Evolutionary conservation across 2,329 filamentous ascomycete genomes (phyloP).

Genomic region (Ambrosiella xylebori): DNA sequence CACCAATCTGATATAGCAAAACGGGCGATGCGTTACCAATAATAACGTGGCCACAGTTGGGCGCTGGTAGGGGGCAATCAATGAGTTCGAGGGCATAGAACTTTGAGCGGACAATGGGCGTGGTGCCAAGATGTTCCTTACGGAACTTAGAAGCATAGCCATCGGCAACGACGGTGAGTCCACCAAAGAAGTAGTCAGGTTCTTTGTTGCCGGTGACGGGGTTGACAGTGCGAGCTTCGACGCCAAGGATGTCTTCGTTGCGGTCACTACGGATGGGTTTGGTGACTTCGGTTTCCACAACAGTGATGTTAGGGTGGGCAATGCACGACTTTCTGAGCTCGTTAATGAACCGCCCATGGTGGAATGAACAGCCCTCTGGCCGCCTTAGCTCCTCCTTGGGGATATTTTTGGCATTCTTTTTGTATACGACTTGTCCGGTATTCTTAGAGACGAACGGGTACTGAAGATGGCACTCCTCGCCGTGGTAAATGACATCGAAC

Average conservation of each 20-base stretch:
- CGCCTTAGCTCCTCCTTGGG: conserved; percentile 29
- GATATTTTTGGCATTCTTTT: conserved; percentile 18
- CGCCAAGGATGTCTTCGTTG: conserved; percentile 61
- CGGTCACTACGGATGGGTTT: conserved; percentile 54
- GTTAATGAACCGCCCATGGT: conserved; percentile 85
- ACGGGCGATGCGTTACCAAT: conserved; percentile 62
- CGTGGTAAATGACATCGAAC: conserved; percentile 75
- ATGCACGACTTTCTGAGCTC: conserved; percentile 61
- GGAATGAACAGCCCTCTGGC: conserved; percentile 59
- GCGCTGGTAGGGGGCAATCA: conserved; percentile 61
- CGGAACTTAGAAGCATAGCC: conserved; percentile 88
- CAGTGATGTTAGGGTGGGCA: conserved; percentile 64
- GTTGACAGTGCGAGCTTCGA: conserved; percentile 52
- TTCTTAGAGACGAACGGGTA: conserved; percentile 50
- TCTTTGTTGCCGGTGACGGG: conserved; percentile 36
- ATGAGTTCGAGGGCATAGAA: conserved; percentile 91
- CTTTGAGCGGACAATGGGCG: conserved; percentile 59
- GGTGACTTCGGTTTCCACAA: conserved; percentile 77
- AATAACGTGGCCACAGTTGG: conserved; percentile 71
- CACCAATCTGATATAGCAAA: conserved; percentile 91
- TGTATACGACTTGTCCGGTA: conserved; percentile 23
- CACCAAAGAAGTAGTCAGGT: conserved; percentile 67
- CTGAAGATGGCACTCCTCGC: conserved; percentile 53
- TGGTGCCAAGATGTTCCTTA: conserved; percentile 51
- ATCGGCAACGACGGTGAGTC: conserved; percentile 77